Conservation (phyloP, 2,329 filamentous ascomycete species). For the Cladorrhinum sp. region DNA sequence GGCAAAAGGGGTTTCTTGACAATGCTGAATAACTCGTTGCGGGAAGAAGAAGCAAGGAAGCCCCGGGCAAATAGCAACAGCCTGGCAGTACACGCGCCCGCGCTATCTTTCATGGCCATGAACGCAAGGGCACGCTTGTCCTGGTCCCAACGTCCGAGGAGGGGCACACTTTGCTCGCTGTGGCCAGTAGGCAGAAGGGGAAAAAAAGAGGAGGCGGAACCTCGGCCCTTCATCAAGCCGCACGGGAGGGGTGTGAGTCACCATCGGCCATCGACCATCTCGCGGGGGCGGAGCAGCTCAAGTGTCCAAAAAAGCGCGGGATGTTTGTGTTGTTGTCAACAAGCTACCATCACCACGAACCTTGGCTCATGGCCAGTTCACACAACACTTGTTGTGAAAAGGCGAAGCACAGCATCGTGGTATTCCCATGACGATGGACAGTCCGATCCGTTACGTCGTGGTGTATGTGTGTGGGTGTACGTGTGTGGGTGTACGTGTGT, state of each 20-base stretch:
- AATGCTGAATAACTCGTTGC: neutral
- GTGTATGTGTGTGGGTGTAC: neutral
- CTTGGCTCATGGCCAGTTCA: neutral
- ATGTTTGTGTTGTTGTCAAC: neutral
- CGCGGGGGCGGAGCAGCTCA: neutral
- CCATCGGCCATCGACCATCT: neutral
- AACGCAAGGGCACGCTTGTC: neutral
- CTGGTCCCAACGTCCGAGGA: neutral
- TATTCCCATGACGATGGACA: neutral
- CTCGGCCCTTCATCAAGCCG: neutral
- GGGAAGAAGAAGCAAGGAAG: neutral
- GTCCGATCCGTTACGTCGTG: neutral
- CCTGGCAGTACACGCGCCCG: neutral
- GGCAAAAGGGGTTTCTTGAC: neutral
- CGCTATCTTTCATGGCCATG: neutral
- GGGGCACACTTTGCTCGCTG: too few relatives aligned
- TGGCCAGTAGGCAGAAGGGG: neutral
- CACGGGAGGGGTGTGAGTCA: conserved; percentile 2
- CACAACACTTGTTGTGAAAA: neutral
- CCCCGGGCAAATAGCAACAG: neutral
- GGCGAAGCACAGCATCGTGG: neutral
- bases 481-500: neutral
- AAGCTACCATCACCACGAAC: neutral
- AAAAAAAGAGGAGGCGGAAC: neutral
- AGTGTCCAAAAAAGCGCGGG: neutral